Evolutionary conservation across 2,329 filamentous ascomycete genomes (phyloP).

Genomic region (Zasmidium angulare): DNA sequence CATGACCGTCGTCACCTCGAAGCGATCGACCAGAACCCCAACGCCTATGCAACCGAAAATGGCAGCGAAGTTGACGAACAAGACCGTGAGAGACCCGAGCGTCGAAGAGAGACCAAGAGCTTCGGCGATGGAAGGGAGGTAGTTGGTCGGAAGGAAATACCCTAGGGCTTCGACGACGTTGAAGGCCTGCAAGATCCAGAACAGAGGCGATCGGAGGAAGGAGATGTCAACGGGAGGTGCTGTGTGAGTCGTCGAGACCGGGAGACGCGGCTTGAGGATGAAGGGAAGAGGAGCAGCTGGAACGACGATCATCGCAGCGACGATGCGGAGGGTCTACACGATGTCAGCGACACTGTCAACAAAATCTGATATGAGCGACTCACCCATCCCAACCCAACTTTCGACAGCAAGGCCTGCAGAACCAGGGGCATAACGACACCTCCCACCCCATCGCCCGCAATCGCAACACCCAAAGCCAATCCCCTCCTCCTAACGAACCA

Average conservation of each 20-base stretch:
- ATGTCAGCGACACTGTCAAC: background rate
- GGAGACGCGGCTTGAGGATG: constrained; percentile 28
- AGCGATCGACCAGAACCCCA: constrained; percentile 42
- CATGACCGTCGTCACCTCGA: constrained; percentile 40
- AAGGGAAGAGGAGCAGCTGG: constrained; percentile 15
- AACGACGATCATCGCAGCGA: constrained; percentile 16
- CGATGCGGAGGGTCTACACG: constrained; percentile 17
- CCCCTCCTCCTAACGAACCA: constrained; percentile 39
- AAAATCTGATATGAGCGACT: background rate
- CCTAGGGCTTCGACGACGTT: constrained; percentile 44
- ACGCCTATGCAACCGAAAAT: constrained; percentile 40
- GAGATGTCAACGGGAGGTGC: constrained; percentile 36
- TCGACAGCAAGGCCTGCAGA: constrained; percentile 43
- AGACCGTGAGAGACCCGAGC: constrained; percentile 39
- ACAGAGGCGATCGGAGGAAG: constrained; percentile 37
- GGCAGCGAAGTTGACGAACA: constrained; percentile 41
- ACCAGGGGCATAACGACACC: constrained; percentile 49
- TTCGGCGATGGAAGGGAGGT: constrained; percentile 43
- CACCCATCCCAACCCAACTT: constrained; percentile 39
- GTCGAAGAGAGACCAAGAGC: constrained; percentile 37
- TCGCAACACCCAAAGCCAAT: constrained; percentile 52
- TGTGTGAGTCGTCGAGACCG: constrained; percentile 23
- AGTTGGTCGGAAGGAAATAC: constrained; percentile 46
- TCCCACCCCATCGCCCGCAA: constrained; percentile 44
- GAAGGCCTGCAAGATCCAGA: constrained; percentile 45